Evolutionary conservation across 2,329 filamentous ascomycete species (phyloP).

Genomic region (Trichoderma sp.): DNA sequence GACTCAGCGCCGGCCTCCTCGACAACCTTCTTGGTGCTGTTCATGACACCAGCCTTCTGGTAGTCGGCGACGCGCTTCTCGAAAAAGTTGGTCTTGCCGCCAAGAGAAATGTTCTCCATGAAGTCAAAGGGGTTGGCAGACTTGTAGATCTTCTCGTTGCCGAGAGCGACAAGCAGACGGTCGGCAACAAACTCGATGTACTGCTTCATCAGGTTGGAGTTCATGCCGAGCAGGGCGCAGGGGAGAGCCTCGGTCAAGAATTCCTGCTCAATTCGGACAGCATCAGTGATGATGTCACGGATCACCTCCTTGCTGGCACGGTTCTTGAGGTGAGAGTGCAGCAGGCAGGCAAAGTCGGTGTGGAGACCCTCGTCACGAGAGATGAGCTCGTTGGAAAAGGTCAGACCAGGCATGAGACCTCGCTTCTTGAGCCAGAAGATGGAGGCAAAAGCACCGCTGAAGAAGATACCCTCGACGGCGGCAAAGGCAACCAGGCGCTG

Average conservation of each 20-base stretch:
- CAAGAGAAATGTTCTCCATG: conserved; percentile 99
- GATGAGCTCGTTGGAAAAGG: conserved; percentile 99
- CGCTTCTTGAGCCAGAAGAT: conserved; percentile 99
- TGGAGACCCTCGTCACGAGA: conserved; percentile 99
- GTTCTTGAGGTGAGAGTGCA: conserved; percentile 96
- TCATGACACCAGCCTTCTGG: conserved; percentile 99
- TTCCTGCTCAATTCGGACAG: conserved; percentile 92
- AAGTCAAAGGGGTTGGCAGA: conserved; percentile 97
- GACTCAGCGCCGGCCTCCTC: conserved; percentile 44
- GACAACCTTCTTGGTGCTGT: conserved; percentile 72
- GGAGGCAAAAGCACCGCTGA: conserved; percentile 95
- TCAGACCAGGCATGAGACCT: conserved; percentile 95
- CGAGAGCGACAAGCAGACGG: conserved; percentile 85
- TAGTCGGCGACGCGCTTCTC: conserved; percentile 99
- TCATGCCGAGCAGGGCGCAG: conserved; percentile 94
- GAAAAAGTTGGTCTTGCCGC: conserved; percentile 99
- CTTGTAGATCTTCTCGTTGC: conserved; percentile 93
- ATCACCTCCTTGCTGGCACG: conserved; percentile 81
- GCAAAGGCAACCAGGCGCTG: conserved; percentile 95
- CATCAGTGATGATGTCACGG: conserved; percentile 86
- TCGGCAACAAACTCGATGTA: conserved; percentile 99
- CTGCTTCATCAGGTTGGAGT: conserved; percentile 95
- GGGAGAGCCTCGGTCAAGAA: conserved; percentile 96
- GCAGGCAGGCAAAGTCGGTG: conserved; percentile 96
- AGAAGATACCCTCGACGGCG: conserved; percentile 99